Evolutionary conservation across 306 rosid species (phyloP), one percentile per base, ranked within the genome.

Genomic region (Inga laurina): DNA sequence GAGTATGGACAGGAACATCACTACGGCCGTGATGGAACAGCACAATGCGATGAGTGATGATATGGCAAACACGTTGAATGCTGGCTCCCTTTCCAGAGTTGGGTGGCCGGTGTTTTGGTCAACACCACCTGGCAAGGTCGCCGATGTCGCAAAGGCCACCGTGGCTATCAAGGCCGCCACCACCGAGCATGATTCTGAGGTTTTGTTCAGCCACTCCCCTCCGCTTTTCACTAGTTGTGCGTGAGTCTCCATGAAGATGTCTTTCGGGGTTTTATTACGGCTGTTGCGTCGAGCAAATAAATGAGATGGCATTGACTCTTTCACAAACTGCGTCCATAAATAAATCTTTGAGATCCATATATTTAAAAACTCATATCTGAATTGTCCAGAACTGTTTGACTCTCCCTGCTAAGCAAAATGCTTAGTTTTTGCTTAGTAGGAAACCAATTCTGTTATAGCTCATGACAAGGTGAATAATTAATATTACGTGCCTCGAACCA

Each of bases 161-260:
- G 91, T 75, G 77, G 91, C 97, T 7, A 92, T 81, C 62, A 92
- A 80, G 22, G 90, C 89, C 3, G 91, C 91, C 61, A 90, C 92
- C 1, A 89, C 39, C 0, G 91, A 90, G 85, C 97, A 90, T 5
- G 94, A 86, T 27, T 85, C 83, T 0, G 94, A 82, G 64, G 88
- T 87, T 52, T 12, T 83, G 19, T 39, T 82, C 3, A 89, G 90
- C 97, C 94, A 90, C 0, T 67, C 54, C 4, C 82, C 81, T 0
- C 92, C 91, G 1, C n/a, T 52, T 32, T 56, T 37, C n/a, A 85
- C 45, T 1, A 87, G 88, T 0, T 52, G n/a, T 12, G 14, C 1
- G 80, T 89, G 92, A 35, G 87, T 74, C 12, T 80, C 46, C 3
- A 64, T 49, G 89, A 92, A 89, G 43, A 90, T 11, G 1, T 89